Conservation (phyloP, 441 rosid species). For the Gossypium laxum region DNA sequence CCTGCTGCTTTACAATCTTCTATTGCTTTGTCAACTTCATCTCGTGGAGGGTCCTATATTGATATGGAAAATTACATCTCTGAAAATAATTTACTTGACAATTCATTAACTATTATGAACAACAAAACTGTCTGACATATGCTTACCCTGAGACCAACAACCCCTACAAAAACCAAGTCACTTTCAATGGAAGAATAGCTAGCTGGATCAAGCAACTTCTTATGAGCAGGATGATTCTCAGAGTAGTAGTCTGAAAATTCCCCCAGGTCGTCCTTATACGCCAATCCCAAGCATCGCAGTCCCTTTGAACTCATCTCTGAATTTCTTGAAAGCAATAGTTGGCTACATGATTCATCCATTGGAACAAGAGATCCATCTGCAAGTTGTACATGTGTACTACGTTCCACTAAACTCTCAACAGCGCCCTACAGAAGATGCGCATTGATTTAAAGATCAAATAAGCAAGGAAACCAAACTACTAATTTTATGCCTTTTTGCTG, state of each 20-base stretch:
- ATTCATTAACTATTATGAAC: background rate
- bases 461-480: background rate
- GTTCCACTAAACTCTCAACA: constrained; percentile 70
- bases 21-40: constrained; percentile 60
- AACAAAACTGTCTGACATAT: background rate
- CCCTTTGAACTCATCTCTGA: constrained; percentile 77
- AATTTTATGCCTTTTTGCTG: background rate
- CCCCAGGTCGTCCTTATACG: constrained; percentile 66
- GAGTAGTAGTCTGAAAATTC: constrained; percentile 63
- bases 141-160: constrained; percentile 73
- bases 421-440: constrained; percentile 51
- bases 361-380: constrained; percentile 69
- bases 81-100: background rate
- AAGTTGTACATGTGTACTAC: constrained; percentile 61
- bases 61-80: background rate
- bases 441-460: background rate
- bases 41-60: constrained; percentile 80
- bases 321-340: constrained; percentile 46
- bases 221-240: constrained; percentile 68
- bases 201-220: constrained; percentile 70
- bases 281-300: constrained; percentile 69
- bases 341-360: constrained; percentile 59
- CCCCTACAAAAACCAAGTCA: constrained; percentile 57
- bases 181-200: constrained; percentile 57
- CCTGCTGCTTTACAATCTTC: constrained; percentile 78